Evolutionary conservation across 2,329 filamentous ascomycete genomes (phyloP).

Genomic region (Pestalotiopsis fici): DNA sequence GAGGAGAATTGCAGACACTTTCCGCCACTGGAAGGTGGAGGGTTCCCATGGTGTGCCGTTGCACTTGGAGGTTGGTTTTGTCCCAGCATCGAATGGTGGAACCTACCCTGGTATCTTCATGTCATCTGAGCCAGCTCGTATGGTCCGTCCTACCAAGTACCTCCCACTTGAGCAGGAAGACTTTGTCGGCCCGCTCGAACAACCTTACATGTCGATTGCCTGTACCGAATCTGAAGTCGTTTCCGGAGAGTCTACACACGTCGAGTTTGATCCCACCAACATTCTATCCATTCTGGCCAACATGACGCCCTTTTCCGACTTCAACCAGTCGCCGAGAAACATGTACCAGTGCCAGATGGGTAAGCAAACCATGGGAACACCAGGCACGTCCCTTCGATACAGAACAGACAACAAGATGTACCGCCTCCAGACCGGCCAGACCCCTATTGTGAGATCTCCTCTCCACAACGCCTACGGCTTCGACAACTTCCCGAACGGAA

Average conservation of each 20-base stretch:
- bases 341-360: slow-evolving; percentile 99
- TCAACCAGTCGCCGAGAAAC: slow-evolving; percentile 97
- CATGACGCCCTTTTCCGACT: slow-evolving; percentile 98
- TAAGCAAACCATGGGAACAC: slow-evolving; percentile 98
- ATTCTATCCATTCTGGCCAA: slow-evolving; percentile 97
- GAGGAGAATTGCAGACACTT: slow-evolving; percentile 77
- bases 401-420: slow-evolving; percentile 98
- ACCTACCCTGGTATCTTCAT: slow-evolving; percentile 96
- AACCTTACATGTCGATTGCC: slow-evolving; percentile 98
- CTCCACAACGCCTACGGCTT: slow-evolving; percentile 95
- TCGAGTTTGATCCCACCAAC: slow-evolving; percentile 92
- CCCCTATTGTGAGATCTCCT: slow-evolving; percentile 86
- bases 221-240: slow-evolving; percentile 85
- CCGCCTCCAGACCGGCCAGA: slow-evolving; percentile 91
- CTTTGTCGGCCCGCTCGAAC: slow-evolving; percentile 89
- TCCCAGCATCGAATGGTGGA: slow-evolving; percentile 86
- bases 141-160: slow-evolving; percentile 92
- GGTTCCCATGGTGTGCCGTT: slow-evolving; percentile 78
- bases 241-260: slow-evolving; percentile 88
- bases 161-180: slow-evolving; percentile 84
- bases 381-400: slow-evolving; percentile 79
- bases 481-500: slow-evolving; percentile 97
- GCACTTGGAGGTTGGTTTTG: slow-evolving; percentile 87
- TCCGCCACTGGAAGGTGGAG: slow-evolving; percentile 95
- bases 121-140: slow-evolving; percentile 80